Evolutionary conservation across 768 basidiomycete species (phyloP).

Genomic region (Lyophyllum atratum): DNA sequence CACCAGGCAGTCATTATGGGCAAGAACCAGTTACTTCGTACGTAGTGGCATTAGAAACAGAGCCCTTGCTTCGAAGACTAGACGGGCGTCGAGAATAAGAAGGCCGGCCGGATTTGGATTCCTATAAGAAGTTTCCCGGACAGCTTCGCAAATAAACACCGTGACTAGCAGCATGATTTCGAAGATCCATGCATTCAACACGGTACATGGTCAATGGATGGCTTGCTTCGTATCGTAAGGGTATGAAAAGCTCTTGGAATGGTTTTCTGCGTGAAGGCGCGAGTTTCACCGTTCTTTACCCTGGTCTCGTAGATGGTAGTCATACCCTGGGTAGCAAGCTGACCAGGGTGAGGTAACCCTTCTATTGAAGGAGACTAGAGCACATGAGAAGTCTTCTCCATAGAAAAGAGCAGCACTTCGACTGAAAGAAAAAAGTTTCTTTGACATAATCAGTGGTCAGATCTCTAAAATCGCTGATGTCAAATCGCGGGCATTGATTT

Average conservation of each 20-base stretch:
- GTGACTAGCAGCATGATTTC: not conserved
- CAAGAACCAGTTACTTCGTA: conserved; percentile 18
- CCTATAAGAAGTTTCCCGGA: conserved; percentile 9
- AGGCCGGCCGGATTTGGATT: conserved; percentile 21
- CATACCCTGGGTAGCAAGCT: no score
- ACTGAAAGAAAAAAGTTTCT: not conserved
- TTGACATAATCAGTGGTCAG: not conserved
- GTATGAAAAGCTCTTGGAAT: no score
- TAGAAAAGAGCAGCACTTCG: not conserved
- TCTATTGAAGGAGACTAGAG: not conserved
- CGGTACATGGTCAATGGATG: not conserved
- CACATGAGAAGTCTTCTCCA: not conserved
- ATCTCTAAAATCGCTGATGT: no score
- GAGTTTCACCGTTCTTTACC: no score
- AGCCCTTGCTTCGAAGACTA: conserved; percentile 26
- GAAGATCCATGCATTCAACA: not conserved
- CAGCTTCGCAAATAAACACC: conserved; percentile 5
- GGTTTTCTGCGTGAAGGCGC: no score
- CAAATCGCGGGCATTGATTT: no score
- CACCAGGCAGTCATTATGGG: conserved; percentile 12
- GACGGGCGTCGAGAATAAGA: conserved; percentile 27
- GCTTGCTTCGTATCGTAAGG: not conserved
- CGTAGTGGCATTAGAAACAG: conserved; percentile 18
- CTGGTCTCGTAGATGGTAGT: no score
- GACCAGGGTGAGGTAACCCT: no score